Conservation (phyloP, 2,329 filamentous ascomycete genomes). For the Dothideomycetes sp. region DNA sequence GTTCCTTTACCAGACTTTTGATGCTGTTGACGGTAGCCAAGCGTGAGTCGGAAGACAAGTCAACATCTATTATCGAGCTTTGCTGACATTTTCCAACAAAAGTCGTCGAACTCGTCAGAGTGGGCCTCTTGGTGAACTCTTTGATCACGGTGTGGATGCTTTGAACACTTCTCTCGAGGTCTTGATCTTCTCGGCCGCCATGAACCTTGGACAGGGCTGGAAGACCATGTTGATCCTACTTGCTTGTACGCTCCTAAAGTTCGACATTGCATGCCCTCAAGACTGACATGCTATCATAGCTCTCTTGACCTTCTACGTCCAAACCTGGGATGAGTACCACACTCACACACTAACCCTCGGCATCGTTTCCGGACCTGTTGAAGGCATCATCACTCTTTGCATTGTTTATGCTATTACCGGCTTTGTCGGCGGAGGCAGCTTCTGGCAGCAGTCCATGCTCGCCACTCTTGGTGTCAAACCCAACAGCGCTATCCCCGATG, state of each 20-base stretch:
- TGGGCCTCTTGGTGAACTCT: slow-evolving; percentile 88
- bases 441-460: slow-evolving; percentile 84
- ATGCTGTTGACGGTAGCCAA: slow-evolving; percentile 90
- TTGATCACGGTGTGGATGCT: slow-evolving; percentile 95
- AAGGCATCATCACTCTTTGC: slow-evolving; percentile 80
- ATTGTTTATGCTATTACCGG: slow-evolving; percentile 76
- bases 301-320: slow-evolving; percentile 92
- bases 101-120: slow-evolving; percentile 85
- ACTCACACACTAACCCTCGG: slow-evolving; percentile 92
- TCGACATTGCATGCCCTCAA: neutral
- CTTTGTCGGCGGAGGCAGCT: slow-evolving; percentile 75
- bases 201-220: slow-evolving; percentile 92
- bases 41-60: slow-evolving; percentile 53
- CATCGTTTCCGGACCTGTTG: slow-evolving; percentile 85
- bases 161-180: slow-evolving; percentile 93
- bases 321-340: slow-evolving; percentile 99
- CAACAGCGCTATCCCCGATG: slow-evolving; percentile 54
- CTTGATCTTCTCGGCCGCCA: slow-evolving; percentile 79
- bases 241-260: slow-evolving; percentile 55
- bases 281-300: slow-evolving; percentile 38
- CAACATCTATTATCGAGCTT: neutral
- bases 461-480: slow-evolving; percentile 59
- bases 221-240: slow-evolving; percentile 76
- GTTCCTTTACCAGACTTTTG: slow-evolving; percentile 96
- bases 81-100: slow-evolving; percentile 33